Base-by-base conservation (phyloP, 106 monocot genomes). In the Dioscorea zingiberensis region DNA sequence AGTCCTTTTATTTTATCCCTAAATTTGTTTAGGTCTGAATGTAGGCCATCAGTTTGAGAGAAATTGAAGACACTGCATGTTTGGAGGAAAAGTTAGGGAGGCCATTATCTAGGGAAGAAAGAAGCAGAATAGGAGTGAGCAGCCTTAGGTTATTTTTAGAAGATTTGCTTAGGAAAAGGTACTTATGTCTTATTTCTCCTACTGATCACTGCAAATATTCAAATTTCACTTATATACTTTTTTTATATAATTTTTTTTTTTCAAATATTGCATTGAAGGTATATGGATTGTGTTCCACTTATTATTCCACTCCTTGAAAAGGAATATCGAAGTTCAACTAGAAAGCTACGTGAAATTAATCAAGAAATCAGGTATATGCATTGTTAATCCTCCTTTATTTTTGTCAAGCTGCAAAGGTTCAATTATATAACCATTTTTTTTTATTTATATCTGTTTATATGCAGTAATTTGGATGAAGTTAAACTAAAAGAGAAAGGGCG, bases 231-330 rank as follows among this genome's bases (percentile, higher is more conserved):
- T 13, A 16, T 4, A 18, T 18, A 51, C 19, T 18, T 51, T 19
- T 51, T 19, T 13, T n/a, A 21, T 30, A 25, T 24, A 46, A 13
- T 21, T 21, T 28, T n/a, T 16, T 48, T 59, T 29, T 30, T 13
- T 44, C 11, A 23, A 23, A 44, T 25, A 57, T 54, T 51, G 72
- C 44, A 24, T 1, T 3, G 23, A 62, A 93, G 93, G 85, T 93
- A 89, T 22, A 71, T 89, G 78, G 89, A 83, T 53, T 89, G 72
- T 77, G 86, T 93, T 74, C 93, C 93, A 25, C 65, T 89, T 58
- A 83, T 93, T 64, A 75, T 93, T 76, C 86, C 89, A 64, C 83
- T 93, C 76, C 78, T 93, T 25, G 93, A 89, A 38, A 93, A 86
- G 44, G 89, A 93, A 74, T 66, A 75, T 29, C 80, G 93, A 3